Evolutionary conservation across 2,329 filamentous ascomycete genomes (phyloP), one percentile per base, ranked within the genome.

Genomic region (Trichoderma atrobrunneum): DNA sequence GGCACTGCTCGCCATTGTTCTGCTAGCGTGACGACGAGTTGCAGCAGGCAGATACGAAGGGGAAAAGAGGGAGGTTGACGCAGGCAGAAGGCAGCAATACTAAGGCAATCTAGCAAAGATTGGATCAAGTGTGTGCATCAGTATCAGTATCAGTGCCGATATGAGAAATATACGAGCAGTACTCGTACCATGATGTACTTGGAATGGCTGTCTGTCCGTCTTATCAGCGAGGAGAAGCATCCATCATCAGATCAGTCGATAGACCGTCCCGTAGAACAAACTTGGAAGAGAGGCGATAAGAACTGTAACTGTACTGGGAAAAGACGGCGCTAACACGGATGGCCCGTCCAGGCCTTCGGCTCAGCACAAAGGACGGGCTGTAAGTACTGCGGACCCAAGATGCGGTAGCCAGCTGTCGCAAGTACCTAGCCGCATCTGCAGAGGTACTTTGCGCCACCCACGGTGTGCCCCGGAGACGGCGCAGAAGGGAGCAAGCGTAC

Each of bases 261-360:
- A 65, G 36, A 64, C 61, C 39, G 36, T 62, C 32, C 32, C 32
- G 28, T 24, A 8, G 21, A 39, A 62, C 32, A 28, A 64, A 39
- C 36, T 39, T 39, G 36, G 36, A 39, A 32, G 28, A 34, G 62
- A 65, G 62, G 64, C 64, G 64, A 67, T 67, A 67, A 67, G 63
- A n/a, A 10, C 62, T 21, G 16, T 18, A 66, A 24, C 56, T 30
- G 18, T 48, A 12, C 43, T 60, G 16, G 28, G n/a, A 12, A 60
- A 28, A 34, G 18, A 12, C 56, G n/a, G 56, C 56, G 56, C 56
- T 60, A 60, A 18, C 56, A 51, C 43, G 43, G 43, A 51, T 21
- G 43, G n/a, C 43, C 43, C 43, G 43, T 51, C 43, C 56, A 60
- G 56, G 43, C 43, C 43, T 21, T 51, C 43, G 43, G 43, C n/a